phyloP scores from a whole-genome alignment of 2,329 filamentous ascomycete species.

The Pyrenophora tritici-repentis region DNA sequence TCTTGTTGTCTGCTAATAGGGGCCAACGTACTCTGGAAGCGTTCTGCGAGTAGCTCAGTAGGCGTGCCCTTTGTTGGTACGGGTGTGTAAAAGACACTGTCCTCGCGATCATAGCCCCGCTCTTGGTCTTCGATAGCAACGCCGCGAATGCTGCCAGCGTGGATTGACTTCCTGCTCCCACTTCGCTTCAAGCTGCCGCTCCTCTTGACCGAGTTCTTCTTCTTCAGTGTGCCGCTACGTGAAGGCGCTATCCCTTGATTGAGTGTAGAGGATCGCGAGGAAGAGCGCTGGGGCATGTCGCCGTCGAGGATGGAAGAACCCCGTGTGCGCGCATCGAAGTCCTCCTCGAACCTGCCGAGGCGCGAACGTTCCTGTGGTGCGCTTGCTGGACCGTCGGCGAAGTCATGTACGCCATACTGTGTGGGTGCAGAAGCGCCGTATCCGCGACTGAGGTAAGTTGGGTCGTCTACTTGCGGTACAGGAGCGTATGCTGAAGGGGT shows the following conservation, averaged over 20 bases:
- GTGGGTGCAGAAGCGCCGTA: constrained; percentile 38
- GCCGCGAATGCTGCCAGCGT: constrained; percentile 84
- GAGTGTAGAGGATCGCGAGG: constrained; percentile 56
- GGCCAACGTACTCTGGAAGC: constrained; percentile 76
- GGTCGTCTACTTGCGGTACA: constrained; percentile 45
- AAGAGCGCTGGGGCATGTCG: constrained; percentile 63
- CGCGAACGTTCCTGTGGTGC: constrained; percentile 30
- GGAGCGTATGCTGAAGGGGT: constrained; percentile 39
- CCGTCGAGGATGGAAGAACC: constrained; percentile 67
- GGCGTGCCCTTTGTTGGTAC: constrained; percentile 86
- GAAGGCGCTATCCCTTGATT: constrained; percentile 55
- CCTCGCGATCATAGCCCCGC: constrained; percentile 66
- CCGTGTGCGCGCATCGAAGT: constrained; percentile 72
- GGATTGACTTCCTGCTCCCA: constrained; percentile 78
- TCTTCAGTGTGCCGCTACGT: constrained; percentile 80
- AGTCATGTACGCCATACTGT: constrained; percentile 43
- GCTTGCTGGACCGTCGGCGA: constrained; percentile 43
- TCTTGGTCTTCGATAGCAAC: constrained; percentile 74
- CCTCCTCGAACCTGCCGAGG: constrained; percentile 66
- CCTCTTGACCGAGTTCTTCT: constrained; percentile 79
- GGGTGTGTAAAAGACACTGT: constrained; percentile 87
- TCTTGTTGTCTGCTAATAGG: not conserved
- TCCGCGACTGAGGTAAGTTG: constrained; percentile 43
- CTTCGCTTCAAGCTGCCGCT: constrained; percentile 77
- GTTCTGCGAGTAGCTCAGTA: constrained; percentile 81